Base-by-base conservation (phyloP, 768 basidiomycete species). In the Punctularia strigosozonata region DNA sequence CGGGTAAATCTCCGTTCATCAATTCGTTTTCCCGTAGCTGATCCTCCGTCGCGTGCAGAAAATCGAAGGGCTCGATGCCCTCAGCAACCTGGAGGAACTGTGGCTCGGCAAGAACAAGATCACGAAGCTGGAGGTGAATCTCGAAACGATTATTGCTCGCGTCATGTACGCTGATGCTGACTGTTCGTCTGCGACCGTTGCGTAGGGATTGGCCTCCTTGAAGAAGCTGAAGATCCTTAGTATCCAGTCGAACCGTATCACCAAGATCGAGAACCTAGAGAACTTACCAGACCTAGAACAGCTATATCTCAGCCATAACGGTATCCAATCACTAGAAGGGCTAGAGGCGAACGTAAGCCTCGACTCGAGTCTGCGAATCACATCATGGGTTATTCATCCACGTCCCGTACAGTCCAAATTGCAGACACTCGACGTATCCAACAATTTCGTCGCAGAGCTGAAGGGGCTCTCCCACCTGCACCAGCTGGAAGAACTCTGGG, bases 61-160 rank as follows among this genome's bases (percentile, higher is more conserved):
- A 64, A 94, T 99, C 41, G 88, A 97, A 55, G 80, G 81, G 28
- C 59, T 98, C 3, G 86, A 87, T 8, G 66, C 73, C 1, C 63
- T 95, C 26, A 73, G 79, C 1, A 85, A 82, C 46, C 64, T 99
- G 7, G 87, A 91, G 47, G 91, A 97, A 50, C 65, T 99, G 3
- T 98, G 94, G 90, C 61, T 98, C 3, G 95, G 95, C 6, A 99
- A 99, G 70, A 99, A 99, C 57, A 99, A 97, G 64, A 88, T 99
- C 42, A 56, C 78, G 5, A 80, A 75, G 55, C 71, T 99, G 4
- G 84, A 92, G 70, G 88, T 87, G n/a, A 46, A 30, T 52, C 38
- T 8, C n/a, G 13, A 28, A 34, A 10, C 33, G 33, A 8, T 34
- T 34, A 20, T 19, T 10, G 19, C 8, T 20, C 10, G 12, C 12